Conservation (phyloP, 164 flowering plant genomes). For the Paratinospora sagittata region DNA sequence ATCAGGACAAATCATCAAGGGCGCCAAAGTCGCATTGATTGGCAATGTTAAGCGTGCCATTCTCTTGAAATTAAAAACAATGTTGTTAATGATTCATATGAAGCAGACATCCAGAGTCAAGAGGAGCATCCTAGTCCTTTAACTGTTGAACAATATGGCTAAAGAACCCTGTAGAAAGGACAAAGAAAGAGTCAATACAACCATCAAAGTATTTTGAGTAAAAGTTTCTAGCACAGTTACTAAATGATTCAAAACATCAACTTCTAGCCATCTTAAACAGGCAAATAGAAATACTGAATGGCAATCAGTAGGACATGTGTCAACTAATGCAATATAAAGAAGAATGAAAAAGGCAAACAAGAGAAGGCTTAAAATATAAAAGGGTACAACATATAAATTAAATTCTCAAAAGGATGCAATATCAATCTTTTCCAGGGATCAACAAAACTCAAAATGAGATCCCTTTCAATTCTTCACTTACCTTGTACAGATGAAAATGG, state of each 20-base stretch:
- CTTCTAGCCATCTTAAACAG: not conserved
- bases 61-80: not conserved
- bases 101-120: constrained; percentile 1
- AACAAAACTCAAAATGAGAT: too few relatives aligned
- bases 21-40: constrained; percentile 8
- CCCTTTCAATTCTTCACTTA: too few relatives aligned
- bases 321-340: too few relatives aligned
- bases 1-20: constrained; percentile 7
- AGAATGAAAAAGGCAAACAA: too few relatives aligned
- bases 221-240: not conserved
- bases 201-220: not conserved
- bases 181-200: not conserved
- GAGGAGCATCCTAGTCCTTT: not conserved
- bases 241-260: not conserved
- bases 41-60: constrained; percentile 2
- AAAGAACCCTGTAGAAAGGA: constrained; percentile 8
- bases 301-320: not conserved
- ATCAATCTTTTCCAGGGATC: too few relatives aligned
- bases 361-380: too few relatives aligned
- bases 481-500: too few relatives aligned
- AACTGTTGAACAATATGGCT: not conserved
- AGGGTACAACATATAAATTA: too few relatives aligned
- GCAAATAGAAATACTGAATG: too few relatives aligned
- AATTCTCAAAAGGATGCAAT: too few relatives aligned
- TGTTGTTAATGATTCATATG: not conserved